Conservation (phyloP, 495 filamentous ascomycete genomes). For the Glarea lozoyensis region DNA sequence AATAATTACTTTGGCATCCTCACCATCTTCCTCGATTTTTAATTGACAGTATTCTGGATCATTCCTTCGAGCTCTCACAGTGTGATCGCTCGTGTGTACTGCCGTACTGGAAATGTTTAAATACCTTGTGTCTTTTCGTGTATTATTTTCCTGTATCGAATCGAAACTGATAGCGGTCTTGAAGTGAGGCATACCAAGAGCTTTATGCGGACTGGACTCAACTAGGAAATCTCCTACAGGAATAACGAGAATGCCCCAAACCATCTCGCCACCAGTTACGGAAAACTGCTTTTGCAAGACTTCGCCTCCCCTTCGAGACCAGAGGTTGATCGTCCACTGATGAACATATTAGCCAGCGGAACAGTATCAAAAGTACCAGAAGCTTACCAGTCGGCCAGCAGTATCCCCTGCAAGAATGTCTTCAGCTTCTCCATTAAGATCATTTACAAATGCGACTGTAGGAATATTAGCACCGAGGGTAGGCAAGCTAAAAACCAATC, state of each 20-base stretch:
- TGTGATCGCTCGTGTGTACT: too few species aligned
- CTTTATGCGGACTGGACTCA: neutral
- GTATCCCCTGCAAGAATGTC: constrained; percentile 75
- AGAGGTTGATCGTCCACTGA: neutral
- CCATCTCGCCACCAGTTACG: too few species aligned
- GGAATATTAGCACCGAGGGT: constrained; percentile 57
- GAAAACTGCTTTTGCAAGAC: too few species aligned
- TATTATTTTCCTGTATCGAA: neutral
- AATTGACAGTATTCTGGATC: too few species aligned
- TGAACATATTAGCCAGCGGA: neutral
- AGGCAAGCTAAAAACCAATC: constrained; percentile 1
- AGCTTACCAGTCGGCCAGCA: constrained; percentile 31
- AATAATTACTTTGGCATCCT: too few species aligned
- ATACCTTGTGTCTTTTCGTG: neutral
- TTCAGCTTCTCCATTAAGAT: constrained; percentile 48
- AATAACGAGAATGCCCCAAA: constrained; percentile 41
- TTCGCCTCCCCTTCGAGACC: neutral
- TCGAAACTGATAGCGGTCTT: neutral
- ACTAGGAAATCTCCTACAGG: constrained; percentile 22
- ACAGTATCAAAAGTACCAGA: neutral
- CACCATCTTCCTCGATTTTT: too few species aligned
- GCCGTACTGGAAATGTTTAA: neutral
- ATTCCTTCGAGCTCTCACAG: too few species aligned
- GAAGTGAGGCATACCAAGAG: constrained; percentile 1
- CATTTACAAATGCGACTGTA: constrained; percentile 61